These are phyloP conservation scores for Aquilaria sinensis DNA, from an alignment of 345 rosid species.

Conservation along the genomic window DNA sequence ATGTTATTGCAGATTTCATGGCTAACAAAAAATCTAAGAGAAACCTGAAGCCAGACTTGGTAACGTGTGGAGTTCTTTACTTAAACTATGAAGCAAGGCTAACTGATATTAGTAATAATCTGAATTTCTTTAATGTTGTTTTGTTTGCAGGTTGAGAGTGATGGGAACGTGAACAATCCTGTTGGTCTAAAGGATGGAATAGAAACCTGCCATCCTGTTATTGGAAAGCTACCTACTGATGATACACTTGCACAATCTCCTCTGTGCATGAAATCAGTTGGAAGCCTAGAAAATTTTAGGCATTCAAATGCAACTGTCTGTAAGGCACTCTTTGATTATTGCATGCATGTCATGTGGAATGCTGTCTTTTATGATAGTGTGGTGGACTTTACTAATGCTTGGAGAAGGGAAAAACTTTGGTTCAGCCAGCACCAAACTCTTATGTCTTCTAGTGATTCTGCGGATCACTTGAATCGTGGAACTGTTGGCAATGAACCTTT, in stretches of 20 bases:
- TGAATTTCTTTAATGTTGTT: slow-evolving; percentile 12
- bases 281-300: slow-evolving; percentile 65
- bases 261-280: slow-evolving; percentile 50
- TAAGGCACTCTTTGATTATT: slow-evolving; percentile 52
- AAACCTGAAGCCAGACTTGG: slow-evolving; percentile 37
- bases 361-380: slow-evolving; percentile 72
- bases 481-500: slow-evolving; percentile 24
- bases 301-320: slow-evolving; percentile 47
- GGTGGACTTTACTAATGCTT: slow-evolving; percentile 39
- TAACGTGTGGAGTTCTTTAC: slow-evolving; percentile 12
- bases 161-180: slow-evolving; percentile 13
- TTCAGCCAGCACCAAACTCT: slow-evolving; percentile 27
- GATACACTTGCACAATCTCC: slow-evolving; percentile 20
- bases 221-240: slow-evolving; percentile 13
- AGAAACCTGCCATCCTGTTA: slow-evolving; percentile 13
- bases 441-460: slow-evolving; percentile 15
- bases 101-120: not conserved
- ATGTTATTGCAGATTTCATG: slow-evolving; percentile 46
- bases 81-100: not conserved
- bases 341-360: slow-evolving; percentile 87
- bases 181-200: slow-evolving; percentile 22
- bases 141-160: slow-evolving; percentile 43
- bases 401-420: slow-evolving; percentile 78
- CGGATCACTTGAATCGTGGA: slow-evolving; percentile 18
- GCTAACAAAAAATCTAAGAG: slow-evolving; percentile 40